Base-by-base conservation (phyloP, 768 basidiomycete species). In the Flagelloscypha sp. region DNA sequence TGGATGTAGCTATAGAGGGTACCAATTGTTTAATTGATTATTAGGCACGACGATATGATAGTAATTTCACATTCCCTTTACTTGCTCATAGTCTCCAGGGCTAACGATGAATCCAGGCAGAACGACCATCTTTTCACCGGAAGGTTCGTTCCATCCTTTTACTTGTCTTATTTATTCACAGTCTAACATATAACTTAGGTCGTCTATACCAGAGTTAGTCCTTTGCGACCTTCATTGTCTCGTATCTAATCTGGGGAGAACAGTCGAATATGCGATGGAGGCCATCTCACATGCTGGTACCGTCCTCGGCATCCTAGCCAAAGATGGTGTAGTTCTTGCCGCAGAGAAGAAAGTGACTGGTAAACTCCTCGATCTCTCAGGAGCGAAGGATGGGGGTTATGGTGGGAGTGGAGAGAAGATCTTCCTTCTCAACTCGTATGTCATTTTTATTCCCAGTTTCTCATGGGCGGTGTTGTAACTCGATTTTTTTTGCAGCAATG, bases 261-360 rank as follows among this genome's bases (percentile, higher is more conserved):
- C 48, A 94, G 94, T 98, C 67, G 94, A 99, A 66, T 99, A 99
- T 74, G 94, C 94, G 28, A 95, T 98, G 89, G 95, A 98, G 57
- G 90, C 92, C 40, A 97, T 98, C 69, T 95, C 92, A 19, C 85
- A 92, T 51, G 90, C 89, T 13, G 88, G 88, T 36, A 86, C 89
- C 27, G 90, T 94, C 29, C 75, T 94, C n/a, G 90, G 88, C 27
- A 82, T 93, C 37, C 71, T 93, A 19, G 88, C 90, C 19, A 84
- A 78, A 48, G 85, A 92, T 44, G 92, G 92, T 1, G 84, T 94
- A 12, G 87, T 94, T 7, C 69, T 94, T 3, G 92, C 87, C 0
- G 92, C 84, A 5, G 87, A 99, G 73, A 94, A 94, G 74, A 95
- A 94, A 62, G 92, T 98, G 20, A 98, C 95, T 0, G 92, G 92